These are phyloP conservation scores for Pseudopyrenochaeta lycopersici DNA, from an alignment of 2,329 filamentous ascomycete species.

Conservation along the genomic window DNA sequence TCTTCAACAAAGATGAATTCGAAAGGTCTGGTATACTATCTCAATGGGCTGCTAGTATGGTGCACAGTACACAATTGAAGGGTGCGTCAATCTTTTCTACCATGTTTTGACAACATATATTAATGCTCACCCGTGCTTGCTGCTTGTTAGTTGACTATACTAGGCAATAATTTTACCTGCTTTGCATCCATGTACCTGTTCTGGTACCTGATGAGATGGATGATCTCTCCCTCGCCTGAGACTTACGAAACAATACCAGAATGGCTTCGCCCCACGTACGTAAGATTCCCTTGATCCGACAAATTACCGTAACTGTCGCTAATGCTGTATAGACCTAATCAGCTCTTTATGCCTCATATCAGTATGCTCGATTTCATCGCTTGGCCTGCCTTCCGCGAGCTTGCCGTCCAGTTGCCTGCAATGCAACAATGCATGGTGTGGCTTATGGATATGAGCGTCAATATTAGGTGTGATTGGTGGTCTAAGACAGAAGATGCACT, in stretches of 20 bases:
- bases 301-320: background rate
- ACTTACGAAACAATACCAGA: conserved; percentile 33
- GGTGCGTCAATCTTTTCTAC: conserved; percentile 11
- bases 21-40: conserved; percentile 26
- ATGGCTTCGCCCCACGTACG: conserved; percentile 35
- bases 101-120: background rate
- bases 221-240: conserved; percentile 32
- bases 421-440: conserved; percentile 38
- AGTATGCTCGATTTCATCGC: conserved; percentile 29
- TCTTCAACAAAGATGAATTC: conserved; percentile 28
- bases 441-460: conserved; percentile 31
- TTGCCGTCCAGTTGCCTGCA: conserved; percentile 30
- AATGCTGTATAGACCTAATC: conserved; percentile 23
- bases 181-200: conserved; percentile 33
- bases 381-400: conserved; percentile 37
- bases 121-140: background rate
- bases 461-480: conserved; percentile 27
- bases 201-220: conserved; percentile 37
- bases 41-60: conserved; percentile 32
- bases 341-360: conserved; percentile 38
- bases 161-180: conserved; percentile 35
- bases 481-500: conserved; percentile 20
- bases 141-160: background rate
- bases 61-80: conserved; percentile 27
- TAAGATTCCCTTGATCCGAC: background rate